These are phyloP conservation scores for Colletotrichum incanum DNA, from an alignment of 2,329 filamentous ascomycete genomes.

Conservation along the genomic window DNA sequence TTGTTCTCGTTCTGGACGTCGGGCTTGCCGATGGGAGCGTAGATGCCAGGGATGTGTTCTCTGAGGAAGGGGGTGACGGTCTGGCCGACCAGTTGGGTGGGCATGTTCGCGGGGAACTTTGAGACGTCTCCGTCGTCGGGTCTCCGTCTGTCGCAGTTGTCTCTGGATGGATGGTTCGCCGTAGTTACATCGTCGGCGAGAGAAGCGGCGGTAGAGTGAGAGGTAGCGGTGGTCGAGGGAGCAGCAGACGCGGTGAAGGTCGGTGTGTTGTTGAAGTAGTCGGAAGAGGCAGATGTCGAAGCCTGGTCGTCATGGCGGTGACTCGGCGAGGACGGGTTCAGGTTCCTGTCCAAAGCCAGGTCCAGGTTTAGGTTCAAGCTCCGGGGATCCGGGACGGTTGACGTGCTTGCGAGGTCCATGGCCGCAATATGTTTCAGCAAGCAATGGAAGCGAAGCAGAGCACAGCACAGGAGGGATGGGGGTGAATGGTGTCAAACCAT, in stretches of 20 bases:
- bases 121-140: conserved; percentile 65
- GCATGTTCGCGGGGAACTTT: conserved; percentile 68
- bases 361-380: conserved; percentile 27
- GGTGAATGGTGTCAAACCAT: conserved; percentile 34
- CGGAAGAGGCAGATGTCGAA: conserved; percentile 18
- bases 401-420: conserved; percentile 43
- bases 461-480: conserved; percentile 9
- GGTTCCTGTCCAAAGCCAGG: conserved; percentile 14
- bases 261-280: conserved; percentile 39
- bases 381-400: conserved; percentile 42
- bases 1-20: conserved; percentile 60
- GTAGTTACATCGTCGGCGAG: conserved; percentile 37
- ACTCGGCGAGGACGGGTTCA: conserved; percentile 30
- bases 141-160: conserved; percentile 67
- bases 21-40: conserved; percentile 82
- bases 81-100: conserved; percentile 79
- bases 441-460: conserved; percentile 21
- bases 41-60: conserved; percentile 90
- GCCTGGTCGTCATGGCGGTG: conserved; percentile 34
- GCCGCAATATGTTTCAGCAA: conserved; percentile 39
- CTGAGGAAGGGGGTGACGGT: conserved; percentile 90
- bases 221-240: conserved; percentile 3
- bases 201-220: conserved; percentile 2
- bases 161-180: conserved; percentile 46
- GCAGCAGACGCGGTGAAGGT: conserved; percentile 33